A percentile compares a stretch with the other conserved stretches of the same genome.
Conservation (phyloP, 2,329 filamentous ascomycete genomes). For the Myriosclerotinia curreyana region DNA sequence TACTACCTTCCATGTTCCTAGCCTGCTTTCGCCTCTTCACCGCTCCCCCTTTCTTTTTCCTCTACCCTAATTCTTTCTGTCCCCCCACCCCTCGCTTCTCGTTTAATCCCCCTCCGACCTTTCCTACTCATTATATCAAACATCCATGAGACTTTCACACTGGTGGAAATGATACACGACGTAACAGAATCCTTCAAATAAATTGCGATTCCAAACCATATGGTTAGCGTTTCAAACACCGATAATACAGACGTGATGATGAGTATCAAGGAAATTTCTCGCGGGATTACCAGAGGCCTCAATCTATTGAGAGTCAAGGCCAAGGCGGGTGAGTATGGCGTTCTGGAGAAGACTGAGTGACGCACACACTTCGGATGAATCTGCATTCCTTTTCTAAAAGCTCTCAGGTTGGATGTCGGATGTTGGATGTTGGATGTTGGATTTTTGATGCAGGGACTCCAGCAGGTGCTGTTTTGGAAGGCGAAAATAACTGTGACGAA, state of each 20-base stretch:
- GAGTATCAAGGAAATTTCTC: neutral
- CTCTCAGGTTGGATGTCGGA: neutral
- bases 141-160: too few relatives aligned
- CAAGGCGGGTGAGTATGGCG: neutral
- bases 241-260: neutral
- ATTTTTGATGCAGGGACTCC: neutral
- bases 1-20: too few relatives aligned
- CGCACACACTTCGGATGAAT: neutral
- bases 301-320: neutral
- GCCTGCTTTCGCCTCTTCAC: too few relatives aligned
- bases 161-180: too few relatives aligned
- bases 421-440: too few relatives aligned
- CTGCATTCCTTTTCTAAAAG: too few relatives aligned
- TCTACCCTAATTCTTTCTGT: too few relatives aligned
- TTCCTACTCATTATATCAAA: too few relatives aligned
- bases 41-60: too few relatives aligned
- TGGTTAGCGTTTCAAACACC: neutral
- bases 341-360: neutral
- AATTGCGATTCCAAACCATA: neutral
- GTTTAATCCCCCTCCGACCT: too few relatives aligned
- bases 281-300: too few relatives aligned
- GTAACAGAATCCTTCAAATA: neutral
- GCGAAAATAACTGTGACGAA: neutral
- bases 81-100: too few relatives aligned
- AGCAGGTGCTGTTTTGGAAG: neutral